Base-by-base conservation (phyloP, 108 stramenopile genomes). In the Nitzschia sp. region DNA sequence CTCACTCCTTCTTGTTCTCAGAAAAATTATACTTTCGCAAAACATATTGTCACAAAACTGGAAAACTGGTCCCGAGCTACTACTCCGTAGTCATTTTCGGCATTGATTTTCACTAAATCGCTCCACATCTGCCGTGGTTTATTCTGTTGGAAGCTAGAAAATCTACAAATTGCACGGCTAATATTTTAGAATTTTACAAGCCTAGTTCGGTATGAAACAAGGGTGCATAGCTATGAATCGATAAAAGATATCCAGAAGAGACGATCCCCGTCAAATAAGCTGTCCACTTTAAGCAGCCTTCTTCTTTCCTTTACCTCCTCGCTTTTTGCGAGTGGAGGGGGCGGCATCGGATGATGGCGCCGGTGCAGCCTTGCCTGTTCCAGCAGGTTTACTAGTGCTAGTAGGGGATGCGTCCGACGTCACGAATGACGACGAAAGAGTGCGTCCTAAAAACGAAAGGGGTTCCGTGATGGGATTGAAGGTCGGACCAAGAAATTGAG, bases 1-100 rank as follows among this genome's bases (percentile, higher is more conserved):
- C n/a, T 38, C 36, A 13, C 35, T 23, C n/a, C 11, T 18, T 31
- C 32, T 30, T 24, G 3, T 24, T 23, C 30, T 59, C 69, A 92
- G 89, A 82, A 88, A 66, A 89, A 90, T 56, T 93, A 90, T 59
- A 91, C 92, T 8, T 93, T 93, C 64, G 92, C 92, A 2, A 93
- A 93, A 47, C 92, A 93, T 63, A 93, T 93, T 72, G 84, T 93
- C 13, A 83, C 87, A 33, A 93, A 93, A 68, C 73, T 93, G 23
- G 65, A 51, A 51, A 21, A 17, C 21, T 51, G 49, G 49, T 51
- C 49, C 5, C 13, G 49, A 23, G 49, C 18, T 19, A 19, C 19
- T 23, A 19, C 49, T 23, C 49, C 49, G 21, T 51, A 51, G n/a
- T 4, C 49, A 42, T 11, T 8, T n/a, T n/a, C n/a, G n/a, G n/a